phyloP scores from a whole-genome alignment of 257 asterid species.

The Buddleja alternifolia region DNA sequence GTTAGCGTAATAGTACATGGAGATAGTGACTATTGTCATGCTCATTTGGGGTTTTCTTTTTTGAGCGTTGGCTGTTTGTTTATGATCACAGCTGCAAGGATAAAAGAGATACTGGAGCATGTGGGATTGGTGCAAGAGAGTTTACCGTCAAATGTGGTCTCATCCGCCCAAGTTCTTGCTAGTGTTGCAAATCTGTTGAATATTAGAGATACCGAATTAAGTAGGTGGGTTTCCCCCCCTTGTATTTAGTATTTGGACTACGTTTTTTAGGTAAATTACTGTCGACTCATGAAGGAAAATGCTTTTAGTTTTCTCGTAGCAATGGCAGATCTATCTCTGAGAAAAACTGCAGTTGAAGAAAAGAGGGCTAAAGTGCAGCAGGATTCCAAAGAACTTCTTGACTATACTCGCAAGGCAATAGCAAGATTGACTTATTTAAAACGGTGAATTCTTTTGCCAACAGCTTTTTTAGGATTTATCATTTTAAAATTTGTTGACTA shows the following conservation, averaged over 20 bases:
- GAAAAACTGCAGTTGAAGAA: slow-evolving; percentile 96
- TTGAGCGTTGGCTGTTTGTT: slow-evolving; percentile 10
- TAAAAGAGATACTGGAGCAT: slow-evolving; percentile 90
- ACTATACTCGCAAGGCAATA: slow-evolving; percentile 94
- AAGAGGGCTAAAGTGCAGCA: slow-evolving; percentile 88
- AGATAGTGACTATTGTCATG: slow-evolving; percentile 14
- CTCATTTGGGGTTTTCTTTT: slow-evolving; percentile 15
- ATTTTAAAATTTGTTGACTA: no score
- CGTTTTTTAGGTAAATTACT: not conserved
- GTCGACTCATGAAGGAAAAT: slow-evolving; percentile 38
- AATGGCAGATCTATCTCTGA: slow-evolving; percentile 84
- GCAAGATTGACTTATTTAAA: slow-evolving; percentile 91
- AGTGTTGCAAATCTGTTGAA: slow-evolving; percentile 84
- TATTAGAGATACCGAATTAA: slow-evolving; percentile 92
- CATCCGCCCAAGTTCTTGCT: slow-evolving; percentile 93
- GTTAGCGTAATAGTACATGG: no score
- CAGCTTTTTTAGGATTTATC: not conserved
- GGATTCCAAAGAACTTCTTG: slow-evolving; percentile 92
- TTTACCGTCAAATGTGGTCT: slow-evolving; percentile 79
- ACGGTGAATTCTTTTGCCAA: slow-evolving; percentile 45
- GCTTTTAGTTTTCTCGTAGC: slow-evolving; percentile 77
- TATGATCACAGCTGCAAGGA: slow-evolving; percentile 74
- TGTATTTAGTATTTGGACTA: not conserved
- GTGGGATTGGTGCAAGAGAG: slow-evolving; percentile 97
- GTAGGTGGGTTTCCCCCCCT: slow-evolving; percentile 67